These are phyloP conservation scores for Coniochaeta sp. DNA, from an alignment of 2,329 filamentous ascomycete genomes.

Conservation along the genomic window DNA sequence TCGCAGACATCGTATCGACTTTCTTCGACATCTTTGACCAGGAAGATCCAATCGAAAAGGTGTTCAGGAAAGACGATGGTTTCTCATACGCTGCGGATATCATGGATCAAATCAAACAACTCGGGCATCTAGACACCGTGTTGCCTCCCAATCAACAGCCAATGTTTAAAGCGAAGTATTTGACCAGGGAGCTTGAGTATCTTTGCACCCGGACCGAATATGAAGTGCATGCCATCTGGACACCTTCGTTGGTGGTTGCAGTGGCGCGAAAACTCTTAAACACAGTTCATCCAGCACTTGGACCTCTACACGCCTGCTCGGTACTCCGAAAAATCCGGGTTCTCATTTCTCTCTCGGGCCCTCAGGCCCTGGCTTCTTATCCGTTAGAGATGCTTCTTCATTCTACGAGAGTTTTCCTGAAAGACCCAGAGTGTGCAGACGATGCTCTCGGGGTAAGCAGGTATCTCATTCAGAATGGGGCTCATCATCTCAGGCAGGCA, in stretches of 20 bases:
- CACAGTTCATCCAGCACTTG: conserved; percentile 73
- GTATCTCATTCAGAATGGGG: conserved; percentile 69
- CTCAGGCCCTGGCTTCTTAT: conserved; percentile 67
- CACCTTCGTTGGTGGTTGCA: conserved; percentile 63
- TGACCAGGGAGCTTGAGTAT: conserved; percentile 68
- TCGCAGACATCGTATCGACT: conserved; percentile 67
- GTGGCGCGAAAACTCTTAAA: conserved; percentile 73
- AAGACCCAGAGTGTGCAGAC: conserved; percentile 79
- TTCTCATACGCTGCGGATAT: conserved; percentile 55
- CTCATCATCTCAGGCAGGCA: conserved; percentile 51
- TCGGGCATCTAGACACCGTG: conserved; percentile 55
- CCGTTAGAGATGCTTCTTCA: conserved; percentile 86
- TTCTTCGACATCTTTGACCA: conserved; percentile 74
- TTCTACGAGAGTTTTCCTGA: conserved; percentile 68
- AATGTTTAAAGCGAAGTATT: conserved; percentile 69
- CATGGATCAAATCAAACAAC: conserved; percentile 61
- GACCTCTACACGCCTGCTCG: conserved; percentile 78
- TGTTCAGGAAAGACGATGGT: conserved; percentile 45
- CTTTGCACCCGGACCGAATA: conserved; percentile 67
- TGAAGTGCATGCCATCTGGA: conserved; percentile 63
- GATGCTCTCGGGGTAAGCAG: conserved; percentile 82
- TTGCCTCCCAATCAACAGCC: conserved; percentile 80
- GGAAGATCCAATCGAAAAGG: conserved; percentile 64
- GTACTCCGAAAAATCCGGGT: conserved; percentile 81
- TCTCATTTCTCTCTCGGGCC: conserved; percentile 69